Base-by-base conservation (phyloP, 2,329 filamentous ascomycete species). In the Nemania sp. region DNA sequence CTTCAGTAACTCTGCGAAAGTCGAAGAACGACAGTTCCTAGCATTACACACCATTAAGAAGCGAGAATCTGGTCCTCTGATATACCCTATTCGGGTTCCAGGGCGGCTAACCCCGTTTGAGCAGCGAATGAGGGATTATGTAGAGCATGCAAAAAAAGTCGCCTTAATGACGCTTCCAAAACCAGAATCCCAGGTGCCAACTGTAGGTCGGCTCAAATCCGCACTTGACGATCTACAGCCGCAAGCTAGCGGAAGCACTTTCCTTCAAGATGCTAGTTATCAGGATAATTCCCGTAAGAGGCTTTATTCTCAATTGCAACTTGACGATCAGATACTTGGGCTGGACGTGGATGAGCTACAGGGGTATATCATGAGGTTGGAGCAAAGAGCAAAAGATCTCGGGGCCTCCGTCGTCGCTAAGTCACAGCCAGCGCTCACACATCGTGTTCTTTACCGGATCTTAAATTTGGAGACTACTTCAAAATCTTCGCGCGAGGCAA, bases 21-120 rank as follows among this genome's bases (percentile, higher is more conserved):
- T 44, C 20, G 48, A 51, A 28, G 28, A 44, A 15, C 20, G 41
- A 37, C 48, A 51, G n/a, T 44, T 51, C n/a, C 30, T 51, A 12
- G 41, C 48, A 8, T 19, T 51, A 31, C 39, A 23, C 4, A 30
- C 28, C 9, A 44, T n/a, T 40, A n/a, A n/a, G n/a, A n/a, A n/a
- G n/a, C n/a, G n/a, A n/a, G n/a, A n/a, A n/a, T n/a, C n/a, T n/a
- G n/a, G n/a, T n/a, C n/a, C n/a, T n/a, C n/a, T n/a, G n/a, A n/a
- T n/a, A n/a, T n/a, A n/a, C n/a, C n/a, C n/a, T n/a, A n/a, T n/a
- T n/a, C n/a, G n/a, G n/a, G n/a, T n/a, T n/a, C n/a, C n/a, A n/a
- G n/a, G n/a, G n/a, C n/a, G n/a, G n/a, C n/a, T n/a, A n/a, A n/a
- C n/a, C n/a, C n/a, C n/a, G n/a, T n/a, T n/a, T n/a, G n/a, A n/a